These are phyloP conservation scores for Boletus bicolor DNA, from an alignment of 768 basidiomycete species.

Conservation along the genomic window DNA sequence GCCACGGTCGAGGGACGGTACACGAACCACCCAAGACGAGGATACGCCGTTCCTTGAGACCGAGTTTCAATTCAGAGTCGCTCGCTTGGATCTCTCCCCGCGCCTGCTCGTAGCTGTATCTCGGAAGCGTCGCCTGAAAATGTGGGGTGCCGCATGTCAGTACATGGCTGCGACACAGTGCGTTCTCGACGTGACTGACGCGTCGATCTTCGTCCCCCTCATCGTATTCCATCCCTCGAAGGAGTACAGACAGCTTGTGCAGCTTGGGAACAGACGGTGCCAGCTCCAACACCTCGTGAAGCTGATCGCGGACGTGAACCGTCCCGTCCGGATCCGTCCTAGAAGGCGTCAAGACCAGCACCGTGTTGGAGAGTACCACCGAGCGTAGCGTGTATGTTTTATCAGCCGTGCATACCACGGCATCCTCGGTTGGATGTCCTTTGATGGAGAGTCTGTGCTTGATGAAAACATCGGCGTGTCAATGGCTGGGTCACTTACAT, in stretches of 20 bases:
- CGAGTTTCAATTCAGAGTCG: constrained; percentile 64
- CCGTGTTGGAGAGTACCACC: constrained; percentile 84
- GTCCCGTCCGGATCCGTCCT: constrained; percentile 35
- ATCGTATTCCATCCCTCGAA: constrained; percentile 69
- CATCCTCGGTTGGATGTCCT: constrained; percentile 78
- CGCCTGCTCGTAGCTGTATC: constrained; percentile 52
- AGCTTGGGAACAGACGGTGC: constrained; percentile 74
- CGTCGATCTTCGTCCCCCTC: constrained; percentile 50
- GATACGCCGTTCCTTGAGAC: constrained; percentile 65
- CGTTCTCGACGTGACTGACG: constrained; percentile 18
- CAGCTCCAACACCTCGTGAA: constrained; percentile 83
- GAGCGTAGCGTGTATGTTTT: constrained; percentile 83
- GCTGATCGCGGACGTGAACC: constrained; percentile 72
- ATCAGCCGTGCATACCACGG: constrained; percentile 80
- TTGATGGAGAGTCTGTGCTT: constrained; percentile 67
- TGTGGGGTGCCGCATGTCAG: not conserved
- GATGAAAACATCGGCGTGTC: not conserved
- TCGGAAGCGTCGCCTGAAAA: constrained; percentile 41
- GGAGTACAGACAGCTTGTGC: constrained; percentile 56
- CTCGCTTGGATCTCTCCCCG: constrained; percentile 74
- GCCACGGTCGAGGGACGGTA: not conserved
- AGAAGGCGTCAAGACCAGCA: constrained; percentile 66
- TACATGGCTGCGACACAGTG: not conserved
- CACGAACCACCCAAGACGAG: constrained; percentile 64
- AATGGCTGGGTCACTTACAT: constrained; percentile 10